Evolutionary conservation across 352 stramenopile species (phyloP), one percentile per base, ranked within the genome.

Genomic region (Phytophthora niederhauseri): DNA sequence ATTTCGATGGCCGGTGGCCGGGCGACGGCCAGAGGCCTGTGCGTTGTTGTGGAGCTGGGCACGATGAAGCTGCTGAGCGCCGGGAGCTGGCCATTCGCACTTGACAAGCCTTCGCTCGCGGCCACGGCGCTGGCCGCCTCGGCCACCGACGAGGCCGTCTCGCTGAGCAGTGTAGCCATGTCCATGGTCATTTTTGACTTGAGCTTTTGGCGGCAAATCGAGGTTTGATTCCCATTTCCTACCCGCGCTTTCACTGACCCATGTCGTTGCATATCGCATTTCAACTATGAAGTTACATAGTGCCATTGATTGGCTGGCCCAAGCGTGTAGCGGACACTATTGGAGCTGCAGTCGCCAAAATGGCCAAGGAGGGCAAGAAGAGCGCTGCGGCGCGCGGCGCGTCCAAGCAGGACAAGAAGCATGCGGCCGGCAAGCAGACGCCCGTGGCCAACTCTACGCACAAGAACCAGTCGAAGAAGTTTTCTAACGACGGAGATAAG

Each of bases 251-350:
- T 60, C 56, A 17, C 12, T 4, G 6, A 14, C 46, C 61, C 64
- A 46, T 58, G 5, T 11, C 41, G 28, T 7, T 3, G 9, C 17
- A 65, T 74, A 57, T 55, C 49, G 7, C 38, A 20, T 48, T 48
- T 48, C 38, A 48, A 48, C 38, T 48, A 48, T 48, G 38, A 48
- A n/a, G 30, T 24, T 53, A 17, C 19, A 46, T 54, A 31, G 38
- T 61, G 6, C 20, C 14, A 61, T 52, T 22, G 36, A 64, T 72
- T 72, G 69, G 52, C 57, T 76, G 64, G 69, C 48, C 68, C 41
- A 62, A 70, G 54, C 12, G 34, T 41, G 41, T 46, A 22, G 56
- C 24, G 17, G 31, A 12, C n/a, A 36, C 31, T 31, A 24, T 58
- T 54, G 17, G 38, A 48, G 38, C 14, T 19, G 61, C 61, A 70